Evolutionary conservation across 2,329 filamentous ascomycete genomes (phyloP).

Genomic region (Myriangium duriaei): DNA sequence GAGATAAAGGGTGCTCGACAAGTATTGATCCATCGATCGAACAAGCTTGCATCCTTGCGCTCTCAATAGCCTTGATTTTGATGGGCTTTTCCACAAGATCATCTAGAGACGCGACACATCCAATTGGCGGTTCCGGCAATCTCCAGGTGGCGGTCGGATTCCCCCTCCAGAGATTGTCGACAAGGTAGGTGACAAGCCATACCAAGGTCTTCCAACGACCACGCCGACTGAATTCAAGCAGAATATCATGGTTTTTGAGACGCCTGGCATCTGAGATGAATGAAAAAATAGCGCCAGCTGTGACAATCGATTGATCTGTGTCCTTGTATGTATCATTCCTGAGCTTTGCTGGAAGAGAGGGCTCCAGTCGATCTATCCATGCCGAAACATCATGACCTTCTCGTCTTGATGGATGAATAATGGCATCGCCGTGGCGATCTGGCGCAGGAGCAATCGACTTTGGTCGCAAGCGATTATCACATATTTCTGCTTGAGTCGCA

Average conservation of each 20-base stretch:
- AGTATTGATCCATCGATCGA: constrained; percentile 1
- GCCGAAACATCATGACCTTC: constrained; percentile 6
- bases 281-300: background rate
- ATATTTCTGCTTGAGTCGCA: no score
- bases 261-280: constrained; percentile 5
- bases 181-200: constrained; percentile 33
- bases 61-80: background rate
- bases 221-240: constrained; percentile 3
- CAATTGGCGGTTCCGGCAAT: background rate
- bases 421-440: no score
- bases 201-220: constrained; percentile 32
- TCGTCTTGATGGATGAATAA: background rate
- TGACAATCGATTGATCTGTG: background rate
- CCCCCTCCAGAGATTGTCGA: constrained; percentile 20
- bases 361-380: constrained; percentile 26
- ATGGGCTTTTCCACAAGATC: constrained; percentile 10
- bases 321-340: constrained; percentile 12
- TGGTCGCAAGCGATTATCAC: no score
- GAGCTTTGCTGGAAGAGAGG: constrained; percentile 24
- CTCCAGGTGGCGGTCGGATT: constrained; percentile 5
- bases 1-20: constrained; percentile 1
- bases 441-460: no score
- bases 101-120: constrained; percentile 11
- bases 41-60: constrained; percentile 2
- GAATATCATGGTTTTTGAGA: constrained; percentile 3